phyloP scores from a whole-genome alignment of 1,139 yeast genomes.

The Sugiyamaella neomexicana region DNA sequence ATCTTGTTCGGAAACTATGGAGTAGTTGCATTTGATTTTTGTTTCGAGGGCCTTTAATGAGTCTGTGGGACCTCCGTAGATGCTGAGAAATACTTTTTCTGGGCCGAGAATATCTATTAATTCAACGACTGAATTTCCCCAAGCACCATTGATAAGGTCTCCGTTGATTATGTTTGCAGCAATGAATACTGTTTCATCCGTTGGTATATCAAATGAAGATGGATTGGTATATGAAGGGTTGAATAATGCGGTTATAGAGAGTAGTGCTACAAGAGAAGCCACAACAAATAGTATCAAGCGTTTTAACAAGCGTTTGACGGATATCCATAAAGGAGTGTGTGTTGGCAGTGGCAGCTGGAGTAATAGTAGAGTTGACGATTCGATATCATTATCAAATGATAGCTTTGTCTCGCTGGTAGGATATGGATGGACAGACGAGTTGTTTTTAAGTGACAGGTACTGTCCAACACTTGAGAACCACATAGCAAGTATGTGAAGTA shows the following conservation, averaged over 20 bases:
- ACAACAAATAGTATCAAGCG: conserved; percentile 1
- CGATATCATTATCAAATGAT: conserved; percentile 14
- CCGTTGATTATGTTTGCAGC: conserved; percentile 24
- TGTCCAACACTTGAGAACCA: not conserved
- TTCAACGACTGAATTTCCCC: conserved; percentile 24
- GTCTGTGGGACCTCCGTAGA: conserved; percentile 22
- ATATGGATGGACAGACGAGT: not conserved
- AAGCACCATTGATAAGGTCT: conserved; percentile 19
- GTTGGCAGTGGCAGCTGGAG: not conserved
- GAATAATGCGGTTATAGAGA: conserved; percentile 19
- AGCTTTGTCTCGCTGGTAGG: not conserved
- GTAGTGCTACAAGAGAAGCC: conserved; percentile 2
- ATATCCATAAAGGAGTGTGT: conserved; percentile 3
- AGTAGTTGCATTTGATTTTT: conserved; percentile 19
- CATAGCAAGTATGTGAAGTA: not conserved
- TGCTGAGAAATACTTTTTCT: conserved; percentile 22
- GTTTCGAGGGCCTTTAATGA: conserved; percentile 19
- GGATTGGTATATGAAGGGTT: conserved; percentile 22
- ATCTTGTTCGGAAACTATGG: conserved; percentile 21
- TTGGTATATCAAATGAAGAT: conserved; percentile 10
- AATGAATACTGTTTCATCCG: conserved; percentile 22
- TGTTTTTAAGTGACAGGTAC: not conserved
- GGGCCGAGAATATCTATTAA: conserved; percentile 23
- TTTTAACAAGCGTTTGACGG: conserved; percentile 2
- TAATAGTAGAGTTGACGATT: not conserved